phyloP scores from a whole-genome alignment of 306 rosid species.

The Vigna unguiculata region DNA sequence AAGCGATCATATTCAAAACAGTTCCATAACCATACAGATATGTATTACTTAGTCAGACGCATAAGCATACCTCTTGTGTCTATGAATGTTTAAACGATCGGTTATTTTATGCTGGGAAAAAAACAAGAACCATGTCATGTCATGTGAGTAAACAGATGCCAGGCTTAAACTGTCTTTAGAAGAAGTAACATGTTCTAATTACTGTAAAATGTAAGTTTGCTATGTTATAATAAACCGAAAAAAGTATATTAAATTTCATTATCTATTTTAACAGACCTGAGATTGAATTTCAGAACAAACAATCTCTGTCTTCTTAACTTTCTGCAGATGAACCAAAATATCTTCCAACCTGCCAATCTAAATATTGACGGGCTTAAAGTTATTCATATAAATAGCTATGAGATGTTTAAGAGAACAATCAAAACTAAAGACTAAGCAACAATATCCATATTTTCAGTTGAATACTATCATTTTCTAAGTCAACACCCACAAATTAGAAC shows the following conservation, averaged over 20 bases:
- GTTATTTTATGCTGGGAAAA: constrained; percentile 53
- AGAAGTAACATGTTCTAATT: constrained; percentile 37
- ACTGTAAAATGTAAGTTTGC: constrained; percentile 21
- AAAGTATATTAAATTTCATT: constrained; percentile 29
- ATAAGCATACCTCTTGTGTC: constrained; percentile 69
- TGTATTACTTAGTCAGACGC: constrained; percentile 7
- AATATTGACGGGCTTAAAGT: constrained; percentile 29
- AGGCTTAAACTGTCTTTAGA: constrained; percentile 13
- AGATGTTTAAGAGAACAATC: constrained; percentile 12
- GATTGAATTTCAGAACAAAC: constrained; percentile 71
- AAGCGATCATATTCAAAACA: constrained; percentile 33
- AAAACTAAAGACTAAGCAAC: not conserved
- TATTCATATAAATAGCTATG: constrained; percentile 16
- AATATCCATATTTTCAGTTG: not conserved
- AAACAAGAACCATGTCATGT: constrained; percentile 40
- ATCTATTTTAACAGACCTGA: constrained; percentile 68
- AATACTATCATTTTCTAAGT: constrained; percentile 32
- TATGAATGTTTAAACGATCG: constrained; percentile 42
- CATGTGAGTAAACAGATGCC: constrained; percentile 29
- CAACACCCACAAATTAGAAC: constrained; percentile 27
- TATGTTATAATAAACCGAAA: constrained; percentile 32
- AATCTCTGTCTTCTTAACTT: constrained; percentile 63
- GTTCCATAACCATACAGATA: constrained; percentile 25
- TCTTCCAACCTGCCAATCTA: constrained; percentile 80
- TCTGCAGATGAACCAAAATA: constrained; percentile 60